phyloP scores from a whole-genome alignment of 495 filamentous ascomycete genomes.

The Daldinia decipiens region DNA sequence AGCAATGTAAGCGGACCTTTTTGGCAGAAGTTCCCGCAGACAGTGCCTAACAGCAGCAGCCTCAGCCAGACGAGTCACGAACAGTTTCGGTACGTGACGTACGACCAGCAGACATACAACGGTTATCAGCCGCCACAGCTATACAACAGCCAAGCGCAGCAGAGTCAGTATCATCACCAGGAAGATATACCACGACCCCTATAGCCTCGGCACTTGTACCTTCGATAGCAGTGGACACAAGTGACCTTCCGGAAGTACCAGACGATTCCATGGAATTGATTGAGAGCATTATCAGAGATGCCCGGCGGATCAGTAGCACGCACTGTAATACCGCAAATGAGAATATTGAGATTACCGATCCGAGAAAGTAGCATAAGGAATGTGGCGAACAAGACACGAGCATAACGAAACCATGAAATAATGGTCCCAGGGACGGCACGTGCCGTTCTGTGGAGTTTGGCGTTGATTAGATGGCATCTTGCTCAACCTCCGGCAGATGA shows the following conservation, averaged over 20 bases:
- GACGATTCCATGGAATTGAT: slow-evolving; percentile 60
- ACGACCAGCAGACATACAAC: slow-evolving; percentile 18
- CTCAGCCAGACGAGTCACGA: slow-evolving; percentile 33
- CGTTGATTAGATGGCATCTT: slow-evolving; percentile 22
- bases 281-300: slow-evolving; percentile 59
- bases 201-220: slow-evolving; percentile 16
- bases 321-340: slow-evolving; percentile 15
- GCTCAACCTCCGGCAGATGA: slow-evolving; percentile 4
- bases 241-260: slow-evolving; percentile 53
- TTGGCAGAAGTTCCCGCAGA: slow-evolving; percentile 43
- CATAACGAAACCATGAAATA: slow-evolving; percentile 27
- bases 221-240: slow-evolving; percentile 13
- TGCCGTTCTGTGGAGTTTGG: slow-evolving; percentile 34
- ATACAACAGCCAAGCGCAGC: slow-evolving; percentile 11
- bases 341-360: neutral
- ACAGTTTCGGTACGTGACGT: slow-evolving; percentile 24
- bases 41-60: slow-evolving; percentile 49
- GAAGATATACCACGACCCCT: slow-evolving; percentile 10
- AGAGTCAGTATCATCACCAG: slow-evolving; percentile 1
- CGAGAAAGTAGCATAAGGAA: neutral
- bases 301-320: slow-evolving; percentile 42
- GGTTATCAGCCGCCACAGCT: slow-evolving; percentile 17
- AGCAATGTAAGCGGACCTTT: slow-evolving; percentile 51
- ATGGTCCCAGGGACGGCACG: slow-evolving; percentile 4
- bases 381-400: slow-evolving; percentile 12